Evolutionary conservation across 2,329 filamentous ascomycete genomes (phyloP).

Genomic region (Phoma sp.): DNA sequence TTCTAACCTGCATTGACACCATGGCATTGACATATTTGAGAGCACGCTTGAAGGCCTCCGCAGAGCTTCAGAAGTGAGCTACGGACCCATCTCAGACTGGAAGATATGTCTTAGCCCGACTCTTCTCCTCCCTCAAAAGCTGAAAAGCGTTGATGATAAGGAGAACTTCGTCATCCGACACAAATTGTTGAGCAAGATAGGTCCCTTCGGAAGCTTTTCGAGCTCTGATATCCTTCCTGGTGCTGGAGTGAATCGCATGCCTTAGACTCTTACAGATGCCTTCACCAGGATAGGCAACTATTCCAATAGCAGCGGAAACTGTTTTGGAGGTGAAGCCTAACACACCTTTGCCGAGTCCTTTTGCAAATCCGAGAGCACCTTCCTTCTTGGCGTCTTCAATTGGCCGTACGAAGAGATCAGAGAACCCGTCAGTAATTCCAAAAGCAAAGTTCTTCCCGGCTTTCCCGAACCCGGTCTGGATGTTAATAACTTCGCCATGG

Average conservation of each 20-base stretch:
- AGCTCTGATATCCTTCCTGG: slow-evolving; percentile 10
- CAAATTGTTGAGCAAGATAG: not conserved
- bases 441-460: slow-evolving; percentile 42
- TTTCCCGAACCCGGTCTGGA: slow-evolving; percentile 41
- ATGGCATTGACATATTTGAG: too few species aligned
- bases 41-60: too few species aligned
- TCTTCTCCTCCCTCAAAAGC: not conserved
- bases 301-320: slow-evolving; percentile 7
- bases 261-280: slow-evolving; percentile 23
- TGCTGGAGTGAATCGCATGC: not conserved
- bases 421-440: slow-evolving; percentile 43
- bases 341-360: slow-evolving; percentile 45
- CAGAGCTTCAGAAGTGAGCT: too few species aligned
- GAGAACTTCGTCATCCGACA: not conserved
- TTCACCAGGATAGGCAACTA: slow-evolving; percentile 24
- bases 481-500: slow-evolving; percentile 42
- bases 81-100: too few species aligned
- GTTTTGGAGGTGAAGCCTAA: slow-evolving; percentile 7
- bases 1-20: too few species aligned
- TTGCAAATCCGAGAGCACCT: slow-evolving; percentile 41
- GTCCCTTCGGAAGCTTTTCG: slow-evolving; percentile 5
- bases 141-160: slow-evolving; percentile 6
- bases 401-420: slow-evolving; percentile 41
- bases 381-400: slow-evolving; percentile 40
- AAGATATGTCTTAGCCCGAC: too few species aligned